Percentiles rank a stretch among this genome's conserved stretches.
Conservation (phyloP, 2,329 filamentous ascomycete genomes). For the Fonsecaea monophora region DNA sequence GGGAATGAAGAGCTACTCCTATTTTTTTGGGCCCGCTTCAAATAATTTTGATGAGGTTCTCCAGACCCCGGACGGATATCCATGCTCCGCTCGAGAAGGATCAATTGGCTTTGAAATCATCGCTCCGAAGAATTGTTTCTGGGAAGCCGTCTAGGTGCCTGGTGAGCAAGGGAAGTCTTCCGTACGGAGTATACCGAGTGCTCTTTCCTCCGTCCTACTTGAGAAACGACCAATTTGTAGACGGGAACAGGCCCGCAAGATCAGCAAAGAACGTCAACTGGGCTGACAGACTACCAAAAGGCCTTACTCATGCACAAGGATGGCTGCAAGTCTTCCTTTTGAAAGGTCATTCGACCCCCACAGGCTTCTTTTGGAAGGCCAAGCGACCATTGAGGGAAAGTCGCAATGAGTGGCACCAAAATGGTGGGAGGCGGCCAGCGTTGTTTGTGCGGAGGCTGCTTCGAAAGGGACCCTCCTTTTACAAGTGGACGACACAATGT, state of each 20-base stretch:
- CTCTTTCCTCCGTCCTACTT: not conserved
- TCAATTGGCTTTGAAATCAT: not conserved
- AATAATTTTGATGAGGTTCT: not conserved
- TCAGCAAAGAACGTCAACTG: not conserved
- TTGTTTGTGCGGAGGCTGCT: not conserved
- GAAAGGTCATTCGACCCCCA: not conserved
- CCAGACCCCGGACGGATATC: not conserved
- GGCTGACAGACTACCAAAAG: not conserved
- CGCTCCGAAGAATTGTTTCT: not conserved
- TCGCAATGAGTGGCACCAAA: not conserved
- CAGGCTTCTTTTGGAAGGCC: not conserved
- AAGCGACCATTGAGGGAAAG: not conserved
- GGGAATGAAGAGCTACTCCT: not conserved
- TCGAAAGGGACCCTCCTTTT: not conserved
- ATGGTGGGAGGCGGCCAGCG: not conserved
- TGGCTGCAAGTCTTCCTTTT: constrained; percentile 2
- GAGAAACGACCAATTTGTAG: not conserved
- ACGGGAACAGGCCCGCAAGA: not conserved
- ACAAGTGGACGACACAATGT: not conserved
- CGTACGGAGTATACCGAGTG: too few species aligned
- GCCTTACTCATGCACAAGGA: not conserved
- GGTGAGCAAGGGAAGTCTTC: not conserved
- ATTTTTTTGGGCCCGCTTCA: not conserved
- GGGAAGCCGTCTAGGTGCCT: not conserved
- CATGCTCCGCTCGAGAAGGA: not conserved